Conservation (phyloP, 768 basidiomycete genomes). For the Tylopilus felleus region DNA sequence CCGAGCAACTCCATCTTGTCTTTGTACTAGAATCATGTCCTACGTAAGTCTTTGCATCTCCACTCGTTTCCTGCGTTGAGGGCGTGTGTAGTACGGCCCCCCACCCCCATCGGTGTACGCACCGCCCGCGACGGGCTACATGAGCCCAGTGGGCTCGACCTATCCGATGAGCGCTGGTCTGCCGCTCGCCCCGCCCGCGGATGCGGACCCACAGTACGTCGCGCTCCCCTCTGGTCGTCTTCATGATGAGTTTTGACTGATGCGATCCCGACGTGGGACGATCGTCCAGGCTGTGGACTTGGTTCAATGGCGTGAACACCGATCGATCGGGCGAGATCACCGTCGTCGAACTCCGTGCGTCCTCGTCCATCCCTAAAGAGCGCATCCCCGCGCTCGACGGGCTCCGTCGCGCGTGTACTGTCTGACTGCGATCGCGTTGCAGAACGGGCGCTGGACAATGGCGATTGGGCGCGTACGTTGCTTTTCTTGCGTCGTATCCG, state of each 20-base stretch:
- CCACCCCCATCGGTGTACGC: conserved; percentile 13
- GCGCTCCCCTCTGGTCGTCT: neutral
- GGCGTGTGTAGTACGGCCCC: conserved; percentile 8
- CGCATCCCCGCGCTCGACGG: no score
- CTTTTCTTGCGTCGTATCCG: neutral
- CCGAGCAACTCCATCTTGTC: neutral
- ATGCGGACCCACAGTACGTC: conserved; percentile 73
- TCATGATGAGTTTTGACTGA: neutral
- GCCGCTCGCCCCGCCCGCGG: conserved; percentile 34
- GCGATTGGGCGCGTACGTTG: conserved; percentile 75
- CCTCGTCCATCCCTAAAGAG: no score
- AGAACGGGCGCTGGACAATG: conserved; percentile 51
- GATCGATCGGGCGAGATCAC: conserved; percentile 68
- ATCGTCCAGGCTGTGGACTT: conserved; percentile 48
- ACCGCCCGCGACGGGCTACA: neutral
- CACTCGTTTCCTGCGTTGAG: neutral
- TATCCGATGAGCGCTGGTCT: neutral
- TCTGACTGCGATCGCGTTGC: no score
- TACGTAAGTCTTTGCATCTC: neutral
- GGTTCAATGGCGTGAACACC: conserved; percentile 68
- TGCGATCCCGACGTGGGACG: neutral
- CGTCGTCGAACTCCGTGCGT: conserved; percentile 63
- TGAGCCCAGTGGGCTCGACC: neutral
- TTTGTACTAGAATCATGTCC: neutral
- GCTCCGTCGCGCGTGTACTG: no score